Evolutionary conservation across 2,329 filamentous ascomycete genomes (phyloP).

Genomic region (Phaeophleospora eucalypticola): DNA sequence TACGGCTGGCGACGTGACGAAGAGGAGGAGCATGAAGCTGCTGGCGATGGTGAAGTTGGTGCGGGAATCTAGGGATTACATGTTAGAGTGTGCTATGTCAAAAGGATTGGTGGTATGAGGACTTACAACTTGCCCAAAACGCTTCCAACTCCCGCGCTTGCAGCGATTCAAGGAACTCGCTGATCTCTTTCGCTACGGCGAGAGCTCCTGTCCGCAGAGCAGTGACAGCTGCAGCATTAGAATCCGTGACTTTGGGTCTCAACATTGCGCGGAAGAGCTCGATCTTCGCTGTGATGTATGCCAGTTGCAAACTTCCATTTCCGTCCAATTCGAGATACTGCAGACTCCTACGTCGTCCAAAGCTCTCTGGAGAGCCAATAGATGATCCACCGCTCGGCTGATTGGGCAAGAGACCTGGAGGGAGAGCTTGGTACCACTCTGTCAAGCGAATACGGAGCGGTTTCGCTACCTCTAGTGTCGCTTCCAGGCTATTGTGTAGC

Average conservation of each 20-base stretch:
- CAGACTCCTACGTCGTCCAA: conserved; percentile 8
- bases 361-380: conserved; percentile 16
- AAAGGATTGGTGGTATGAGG: background rate
- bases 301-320: conserved; percentile 47
- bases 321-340: conserved; percentile 43
- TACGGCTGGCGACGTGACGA: conserved; percentile 28
- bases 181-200: conserved; percentile 29
- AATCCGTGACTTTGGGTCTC: conserved; percentile 34
- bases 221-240: conserved; percentile 26
- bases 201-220: conserved; percentile 32
- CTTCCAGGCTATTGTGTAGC: conserved; percentile 44
- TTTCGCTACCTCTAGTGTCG: conserved; percentile 46
- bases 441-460: conserved; percentile 48
- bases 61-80: conserved; percentile 28
- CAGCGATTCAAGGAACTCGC: conserved; percentile 29
- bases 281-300: conserved; percentile 51
- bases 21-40: conserved; percentile 32
- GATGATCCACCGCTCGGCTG: conserved; percentile 11
- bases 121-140: conserved; percentile 35
- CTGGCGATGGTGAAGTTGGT: conserved; percentile 35
- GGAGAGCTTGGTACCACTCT: conserved; percentile 47
- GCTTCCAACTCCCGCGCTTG: conserved; percentile 31
- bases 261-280: conserved; percentile 50
- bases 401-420: conserved; percentile 29
- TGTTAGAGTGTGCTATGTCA: background rate